These are phyloP conservation scores for Elsinoe fawcettii DNA, from an alignment of 2,329 filamentous ascomycete species.

Conservation along the genomic window DNA sequence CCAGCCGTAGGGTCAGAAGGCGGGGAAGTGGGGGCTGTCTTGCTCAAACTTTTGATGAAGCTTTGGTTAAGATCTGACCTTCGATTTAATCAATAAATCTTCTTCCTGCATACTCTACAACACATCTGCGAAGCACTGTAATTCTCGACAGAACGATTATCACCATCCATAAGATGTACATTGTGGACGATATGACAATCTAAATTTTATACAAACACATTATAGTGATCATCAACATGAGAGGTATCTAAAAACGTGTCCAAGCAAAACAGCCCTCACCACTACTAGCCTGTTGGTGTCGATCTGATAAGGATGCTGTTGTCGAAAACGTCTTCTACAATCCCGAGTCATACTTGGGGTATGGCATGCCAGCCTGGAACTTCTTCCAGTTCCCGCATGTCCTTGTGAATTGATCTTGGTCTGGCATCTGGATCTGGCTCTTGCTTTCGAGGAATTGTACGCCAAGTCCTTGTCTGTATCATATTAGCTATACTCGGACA, in stretches of 20 bases:
- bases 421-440: conserved; percentile 27
- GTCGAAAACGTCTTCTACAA: conserved; percentile 22
- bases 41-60: background rate
- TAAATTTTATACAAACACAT: conserved; percentile 1
- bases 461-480: conserved; percentile 40
- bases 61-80: too few species aligned
- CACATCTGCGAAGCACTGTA: too few species aligned
- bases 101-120: background rate
- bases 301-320: background rate
- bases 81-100: too few species aligned
- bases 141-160: too few species aligned
- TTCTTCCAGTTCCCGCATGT: conserved; percentile 30
- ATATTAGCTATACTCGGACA: background rate
- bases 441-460: conserved; percentile 46
- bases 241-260: background rate
- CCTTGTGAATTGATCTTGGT: conserved; percentile 23
- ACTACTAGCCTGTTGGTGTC: background rate
- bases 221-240: background rate
- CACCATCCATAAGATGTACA: too few species aligned
- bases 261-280: background rate
- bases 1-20: background rate
- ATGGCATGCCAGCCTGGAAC: conserved; percentile 28
- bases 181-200: background rate
- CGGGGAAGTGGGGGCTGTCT: background rate
- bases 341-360: conserved; percentile 35